Evolutionary conservation across 106 monocot genomes (phyloP).

Genomic region (Agapanthus africanus): DNA sequence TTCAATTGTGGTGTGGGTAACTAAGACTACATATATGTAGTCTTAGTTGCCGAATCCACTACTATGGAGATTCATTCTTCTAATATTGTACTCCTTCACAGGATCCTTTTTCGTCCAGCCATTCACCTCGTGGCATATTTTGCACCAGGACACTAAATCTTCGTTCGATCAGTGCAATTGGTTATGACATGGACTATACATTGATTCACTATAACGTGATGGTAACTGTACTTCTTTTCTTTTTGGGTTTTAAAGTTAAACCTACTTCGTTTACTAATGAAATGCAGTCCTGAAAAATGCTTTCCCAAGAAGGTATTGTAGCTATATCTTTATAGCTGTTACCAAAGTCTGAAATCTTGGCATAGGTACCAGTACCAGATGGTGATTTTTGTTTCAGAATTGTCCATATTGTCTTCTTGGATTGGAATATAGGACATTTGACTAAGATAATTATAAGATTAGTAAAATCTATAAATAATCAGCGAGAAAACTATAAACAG

Average conservation of each 20-base stretch:
- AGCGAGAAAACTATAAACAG: no score
- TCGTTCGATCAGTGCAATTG: slow-evolving; percentile 85
- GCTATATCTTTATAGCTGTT: neutral
- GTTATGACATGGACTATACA: slow-evolving; percentile 99
- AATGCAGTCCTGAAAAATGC: neutral
- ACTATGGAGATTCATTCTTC: neutral
- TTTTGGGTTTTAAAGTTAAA: neutral
- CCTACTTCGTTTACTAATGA: neutral
- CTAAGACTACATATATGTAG: neutral
- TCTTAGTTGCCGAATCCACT: no score
- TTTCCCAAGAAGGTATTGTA: neutral
- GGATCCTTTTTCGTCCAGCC: slow-evolving; percentile 59
- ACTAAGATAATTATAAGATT: no score
- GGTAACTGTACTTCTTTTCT: slow-evolving; percentile 9
- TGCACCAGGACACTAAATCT: slow-evolving; percentile 96
- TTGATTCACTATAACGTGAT: slow-evolving; percentile 91
- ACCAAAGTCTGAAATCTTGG: neutral
- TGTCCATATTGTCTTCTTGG: no score
- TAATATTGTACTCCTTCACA: slow-evolving; percentile 20
- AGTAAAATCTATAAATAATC: no score
- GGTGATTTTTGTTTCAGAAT: no score
- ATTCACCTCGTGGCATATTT: slow-evolving; percentile 86
- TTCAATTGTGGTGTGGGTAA: neutral
- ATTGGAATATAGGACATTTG: no score
- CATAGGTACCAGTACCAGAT: neutral